Conservation (phyloP, 441 rosid species). For the Croton laevigatus region DNA sequence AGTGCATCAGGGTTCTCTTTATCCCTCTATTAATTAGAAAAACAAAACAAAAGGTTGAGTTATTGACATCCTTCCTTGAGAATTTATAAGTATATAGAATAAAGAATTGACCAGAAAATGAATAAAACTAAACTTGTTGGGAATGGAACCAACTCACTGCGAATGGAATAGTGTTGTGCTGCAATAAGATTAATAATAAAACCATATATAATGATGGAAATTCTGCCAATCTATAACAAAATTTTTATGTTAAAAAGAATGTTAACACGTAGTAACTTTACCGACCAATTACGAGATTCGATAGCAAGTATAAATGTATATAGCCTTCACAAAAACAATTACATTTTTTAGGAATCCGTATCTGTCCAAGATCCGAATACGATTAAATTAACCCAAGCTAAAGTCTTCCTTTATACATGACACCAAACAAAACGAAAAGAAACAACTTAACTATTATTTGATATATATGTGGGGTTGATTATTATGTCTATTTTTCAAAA, state of each 20-base stretch:
- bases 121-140: not conserved
- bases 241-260: not conserved
- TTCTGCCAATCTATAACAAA: no score
- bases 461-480: no score
- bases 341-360: not conserved
- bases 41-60: not conserved
- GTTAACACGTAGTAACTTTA: not conserved
- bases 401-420: not conserved
- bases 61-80: not conserved
- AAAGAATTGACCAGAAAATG: not conserved
- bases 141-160: not conserved
- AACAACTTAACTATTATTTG: not conserved
- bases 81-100: not conserved
- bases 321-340: not conserved
- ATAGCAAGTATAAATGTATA: not conserved
- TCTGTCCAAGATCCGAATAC: not conserved
- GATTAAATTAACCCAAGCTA: not conserved
- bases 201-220: no score
- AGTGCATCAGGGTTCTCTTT: no score
- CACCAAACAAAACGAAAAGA: not conserved
- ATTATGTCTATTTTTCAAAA: no score
- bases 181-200: not conserved
- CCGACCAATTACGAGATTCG: conserved; percentile 18
- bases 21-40: no score
- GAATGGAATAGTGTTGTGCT: not conserved